Percentiles rank a stretch among this genome's conserved stretches.
These are phyloP conservation scores for Astrothelium subdiscretum DNA, from an alignment of 495 filamentous ascomycete species.

Conservation along the genomic window DNA sequence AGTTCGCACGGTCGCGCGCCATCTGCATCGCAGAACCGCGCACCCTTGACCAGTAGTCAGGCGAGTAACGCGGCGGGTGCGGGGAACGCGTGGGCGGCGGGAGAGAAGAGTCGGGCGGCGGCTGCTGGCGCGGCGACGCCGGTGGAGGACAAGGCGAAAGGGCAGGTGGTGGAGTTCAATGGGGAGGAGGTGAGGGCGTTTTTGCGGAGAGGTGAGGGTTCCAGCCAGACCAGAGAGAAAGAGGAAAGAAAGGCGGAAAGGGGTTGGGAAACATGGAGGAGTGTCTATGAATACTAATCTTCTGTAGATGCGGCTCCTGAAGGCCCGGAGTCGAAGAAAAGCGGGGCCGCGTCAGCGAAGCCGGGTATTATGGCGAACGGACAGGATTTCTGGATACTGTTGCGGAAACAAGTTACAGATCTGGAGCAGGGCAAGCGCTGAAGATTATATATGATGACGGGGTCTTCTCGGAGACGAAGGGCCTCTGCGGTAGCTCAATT, in stretches of 20 bases:
- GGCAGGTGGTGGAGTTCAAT: not conserved
- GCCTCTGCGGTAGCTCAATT: not conserved
- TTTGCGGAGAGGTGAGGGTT: not conserved
- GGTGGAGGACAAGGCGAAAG: not conserved
- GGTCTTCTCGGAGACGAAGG: not conserved
- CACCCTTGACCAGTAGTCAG: not conserved
- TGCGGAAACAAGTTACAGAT: not conserved
- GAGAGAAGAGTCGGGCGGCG: not conserved
- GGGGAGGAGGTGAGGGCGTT: not conserved
- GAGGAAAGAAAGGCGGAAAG: no score
- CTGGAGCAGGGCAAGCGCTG: constrained; percentile 1
- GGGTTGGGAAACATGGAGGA: not conserved
- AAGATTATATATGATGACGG: not conserved
- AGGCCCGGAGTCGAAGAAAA: not conserved
- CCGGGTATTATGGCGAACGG: not conserved
- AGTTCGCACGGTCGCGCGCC: not conserved
- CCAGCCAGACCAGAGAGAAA: no score
- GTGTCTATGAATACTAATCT: not conserved
- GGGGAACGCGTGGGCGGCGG: not conserved
- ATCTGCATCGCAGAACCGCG: not conserved
- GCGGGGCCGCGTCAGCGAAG: not conserved
- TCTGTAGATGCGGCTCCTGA: not conserved
- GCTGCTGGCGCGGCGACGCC: not conserved
- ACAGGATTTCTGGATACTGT: constrained; percentile 2
- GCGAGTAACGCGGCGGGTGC: not conserved